Base-by-base conservation (phyloP, 2,329 filamentous ascomycete species). In the Ophiostoma sp. region DNA sequence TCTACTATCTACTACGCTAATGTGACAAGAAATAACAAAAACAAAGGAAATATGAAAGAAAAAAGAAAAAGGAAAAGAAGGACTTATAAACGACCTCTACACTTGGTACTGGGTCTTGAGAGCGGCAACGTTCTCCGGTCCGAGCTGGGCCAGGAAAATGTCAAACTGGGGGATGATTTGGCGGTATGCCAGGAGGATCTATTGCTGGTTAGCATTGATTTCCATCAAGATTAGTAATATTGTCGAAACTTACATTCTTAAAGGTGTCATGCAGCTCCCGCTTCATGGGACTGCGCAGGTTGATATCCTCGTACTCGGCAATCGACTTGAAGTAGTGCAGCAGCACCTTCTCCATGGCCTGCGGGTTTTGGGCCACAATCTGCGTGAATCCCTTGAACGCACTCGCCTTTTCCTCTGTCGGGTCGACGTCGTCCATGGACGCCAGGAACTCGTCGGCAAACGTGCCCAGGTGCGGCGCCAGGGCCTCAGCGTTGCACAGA, bases 381-480 rank as follows among this genome's bases (percentile, higher is more conserved):
- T 90, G 85, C 69, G 92, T 91, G 80, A 99, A 97, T 0, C 95
- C 95, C 76, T 92, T 89, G 78, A 98, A 92, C 0, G 95, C 94
- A 35, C 94, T 94, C 0, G 91, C 93, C 81, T 99, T 99, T 80
- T 99, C 95, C 72, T 96, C 92, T 2, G 93, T 94, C 76, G 92
- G 90, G 68, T 93, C 90, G 41, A 98, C 90, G 73, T 93, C 91
- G 72, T 88, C 86, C 86, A 99, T 96, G 2, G 90, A 88, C 68
- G 83, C 84, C 69, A 99, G 81, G 81, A 97, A 98, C 48, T 91
- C 87, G 48, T 90, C 87, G 0, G 94, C 93, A 78, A 96, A 96
- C 41, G 87, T 89, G 23, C 86, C 85, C 54, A 99, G 86, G 72
- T 92, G 90, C 1, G 93, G 89, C 0, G 93, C 92, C 70, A 99